Base-by-base conservation (phyloP, 108 stramenopile species). In the Pseudonitzschia multiseries region DNA sequence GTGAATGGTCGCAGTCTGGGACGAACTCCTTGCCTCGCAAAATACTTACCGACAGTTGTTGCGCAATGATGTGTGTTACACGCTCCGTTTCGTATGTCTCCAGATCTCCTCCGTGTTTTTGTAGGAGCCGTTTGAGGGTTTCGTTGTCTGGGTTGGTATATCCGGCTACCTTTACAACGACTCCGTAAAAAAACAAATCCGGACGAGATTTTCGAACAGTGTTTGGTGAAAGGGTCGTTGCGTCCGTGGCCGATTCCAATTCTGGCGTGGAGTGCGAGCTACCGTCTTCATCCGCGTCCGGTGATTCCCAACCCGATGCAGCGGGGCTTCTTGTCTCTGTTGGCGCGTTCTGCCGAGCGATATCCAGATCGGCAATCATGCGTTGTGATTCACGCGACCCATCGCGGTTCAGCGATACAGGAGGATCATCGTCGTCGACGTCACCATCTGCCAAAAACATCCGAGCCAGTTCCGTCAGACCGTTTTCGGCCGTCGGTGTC, bases 61-160 rank as follows among this genome's bases (percentile, higher is more conserved):
- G 86, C 0, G 93, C 90, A 69, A 94, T 84, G 12, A 94, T 86
- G 63, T 94, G 93, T 0, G 93, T 93, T 4, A 93, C 84, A 44
- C 89, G 79, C 21, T 52, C 52, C 6, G 93, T 93, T 86, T 93
- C 93, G 69, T 93, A 93, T 28, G 85, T 88, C 75, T 93, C 93
- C 36, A 88, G 63, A 28, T 91, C 89, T 12, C 93, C 93, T 15
- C 90, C 90, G 68, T 91, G 86, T 44, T 80, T 84, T 48, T 91
- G 93, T 18, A 93, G 65, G 52, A 93, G 48, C 0, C 93, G 83
- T 65, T 84, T 84, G 42, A 93, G 53, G 9, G 89, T 89, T 65
- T 86, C 85, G 28, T 81, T 70, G 70, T 88, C 89, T 20, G 93
- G 93, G 65, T 76, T 40, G 8, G 90, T 91, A 71, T 91, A 85